Percentiles rank a stretch among this genome's conserved stretches.
phyloP scores from a whole-genome alignment of 371 early-diverging fungal species.

The Lichtheimia hyalospora region DNA sequence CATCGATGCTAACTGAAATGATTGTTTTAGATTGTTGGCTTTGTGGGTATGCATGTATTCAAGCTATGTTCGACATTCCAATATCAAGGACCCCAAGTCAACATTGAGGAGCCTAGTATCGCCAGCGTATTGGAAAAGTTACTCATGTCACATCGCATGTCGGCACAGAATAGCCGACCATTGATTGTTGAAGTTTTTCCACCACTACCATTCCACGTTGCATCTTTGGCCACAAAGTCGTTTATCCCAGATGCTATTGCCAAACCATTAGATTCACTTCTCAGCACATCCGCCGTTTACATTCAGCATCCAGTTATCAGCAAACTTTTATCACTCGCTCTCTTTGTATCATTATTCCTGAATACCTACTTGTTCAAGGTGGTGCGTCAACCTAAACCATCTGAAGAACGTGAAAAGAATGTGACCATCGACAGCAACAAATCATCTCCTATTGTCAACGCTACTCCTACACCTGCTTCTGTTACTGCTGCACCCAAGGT shows the following conservation, averaged over 20 bases:
- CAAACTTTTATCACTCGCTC: constrained; percentile 55
- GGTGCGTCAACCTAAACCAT: constrained; percentile 53
- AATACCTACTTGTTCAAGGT: constrained; percentile 69
- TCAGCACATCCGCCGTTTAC: constrained; percentile 52
- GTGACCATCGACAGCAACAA: background rate
- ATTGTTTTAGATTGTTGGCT: constrained; percentile 54
- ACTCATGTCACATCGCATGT: constrained; percentile 41
- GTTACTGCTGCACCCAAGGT: constrained; percentile 15
- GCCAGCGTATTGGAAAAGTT: constrained; percentile 46
- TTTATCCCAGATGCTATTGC: constrained; percentile 34
- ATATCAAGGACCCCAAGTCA: constrained; percentile 38
- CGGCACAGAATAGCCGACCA: constrained; percentile 41
- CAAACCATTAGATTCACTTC: constrained; percentile 45
- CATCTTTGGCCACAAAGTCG: constrained; percentile 26
- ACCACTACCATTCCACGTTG: constrained; percentile 57
- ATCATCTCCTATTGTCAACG: background rate
- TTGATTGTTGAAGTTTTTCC: constrained; percentile 65
- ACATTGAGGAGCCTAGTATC: constrained; percentile 39
- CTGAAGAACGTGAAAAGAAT: constrained; percentile 19
- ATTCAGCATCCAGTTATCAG: constrained; percentile 67
- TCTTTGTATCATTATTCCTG: constrained; percentile 61
- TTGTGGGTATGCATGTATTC: constrained; percentile 75
- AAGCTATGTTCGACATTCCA: constrained; percentile 70
- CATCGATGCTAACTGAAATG: background rate
- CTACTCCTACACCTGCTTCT: constrained; percentile 9